Conservation (phyloP, 805 yeast genomes). For the Clavispora vitiphila region DNA sequence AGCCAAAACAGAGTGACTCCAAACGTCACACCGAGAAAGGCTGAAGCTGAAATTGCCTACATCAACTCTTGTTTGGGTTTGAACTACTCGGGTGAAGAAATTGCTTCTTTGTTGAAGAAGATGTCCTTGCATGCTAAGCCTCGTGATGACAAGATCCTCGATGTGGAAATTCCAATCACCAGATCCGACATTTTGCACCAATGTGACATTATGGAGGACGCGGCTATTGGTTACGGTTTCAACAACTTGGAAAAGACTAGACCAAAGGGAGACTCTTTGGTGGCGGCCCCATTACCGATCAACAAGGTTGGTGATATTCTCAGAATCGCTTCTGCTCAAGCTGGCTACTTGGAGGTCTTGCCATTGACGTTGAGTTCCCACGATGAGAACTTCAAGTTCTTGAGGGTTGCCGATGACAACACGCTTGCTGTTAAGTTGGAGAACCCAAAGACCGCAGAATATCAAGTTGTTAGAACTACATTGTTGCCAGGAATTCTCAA, state of each 20-base stretch:
- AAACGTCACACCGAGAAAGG: slow-evolving; percentile 56
- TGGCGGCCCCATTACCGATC: slow-evolving; percentile 84
- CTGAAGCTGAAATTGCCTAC: slow-evolving; percentile 74
- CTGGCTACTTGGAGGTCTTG: slow-evolving; percentile 94
- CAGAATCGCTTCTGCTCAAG: slow-evolving; percentile 85
- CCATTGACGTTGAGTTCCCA: slow-evolving; percentile 95
- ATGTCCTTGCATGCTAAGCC: slow-evolving; percentile 74
- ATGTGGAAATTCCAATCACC: slow-evolving; percentile 81
- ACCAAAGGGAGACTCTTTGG: slow-evolving; percentile 72
- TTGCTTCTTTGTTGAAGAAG: slow-evolving; percentile 61
- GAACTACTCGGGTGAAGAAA: slow-evolving; percentile 60
- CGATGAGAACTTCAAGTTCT: slow-evolving; percentile 90
- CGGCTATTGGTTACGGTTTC: slow-evolving; percentile 94
- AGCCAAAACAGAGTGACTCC: slow-evolving; percentile 74
- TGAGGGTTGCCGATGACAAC: slow-evolving; percentile 68
- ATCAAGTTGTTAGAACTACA: slow-evolving; percentile 96
- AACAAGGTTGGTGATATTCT: slow-evolving; percentile 88
- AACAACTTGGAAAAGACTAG: slow-evolving; percentile 77
- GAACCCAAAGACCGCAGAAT: slow-evolving; percentile 94
- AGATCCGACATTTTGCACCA: slow-evolving; percentile 95
- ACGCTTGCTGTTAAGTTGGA: slow-evolving; percentile 84
- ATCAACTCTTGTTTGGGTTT: slow-evolving; percentile 94
- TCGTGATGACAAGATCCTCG: slow-evolving; percentile 45
- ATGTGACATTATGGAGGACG: slow-evolving; percentile 98
- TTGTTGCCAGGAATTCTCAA: slow-evolving; percentile 91